Conservation (phyloP, 2,329 filamentous ascomycete genomes). For the Diplodia intermedia region DNA sequence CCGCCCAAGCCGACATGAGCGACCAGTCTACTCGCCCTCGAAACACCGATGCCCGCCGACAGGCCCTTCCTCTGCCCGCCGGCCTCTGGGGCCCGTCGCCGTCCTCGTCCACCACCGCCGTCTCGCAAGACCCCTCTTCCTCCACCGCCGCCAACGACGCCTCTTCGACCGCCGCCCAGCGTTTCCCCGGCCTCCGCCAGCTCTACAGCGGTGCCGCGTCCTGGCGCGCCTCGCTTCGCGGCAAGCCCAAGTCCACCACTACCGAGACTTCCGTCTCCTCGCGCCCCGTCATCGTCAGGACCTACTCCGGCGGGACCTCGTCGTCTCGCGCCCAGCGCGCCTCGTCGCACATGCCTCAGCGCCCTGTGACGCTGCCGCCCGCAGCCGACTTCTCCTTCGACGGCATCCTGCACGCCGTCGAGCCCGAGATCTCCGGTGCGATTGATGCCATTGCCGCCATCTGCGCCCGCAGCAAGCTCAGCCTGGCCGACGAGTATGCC, state of each 20-base stretch:
- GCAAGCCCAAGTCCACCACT: slow-evolving; percentile 45
- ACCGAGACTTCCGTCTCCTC: slow-evolving; percentile 50
- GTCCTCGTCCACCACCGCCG: neutral
- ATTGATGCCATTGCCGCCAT: slow-evolving; percentile 69
- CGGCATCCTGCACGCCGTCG: slow-evolving; percentile 62
- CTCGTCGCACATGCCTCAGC: slow-evolving; percentile 17
- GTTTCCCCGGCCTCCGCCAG: slow-evolving; percentile 28
- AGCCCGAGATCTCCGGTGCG: slow-evolving; percentile 64
- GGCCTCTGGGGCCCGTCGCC: slow-evolving; percentile 6
- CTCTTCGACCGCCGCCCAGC: slow-evolving; percentile 5
- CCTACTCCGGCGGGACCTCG: slow-evolving; percentile 43
- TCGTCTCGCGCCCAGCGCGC: slow-evolving; percentile 5
- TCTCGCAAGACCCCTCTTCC: neutral
- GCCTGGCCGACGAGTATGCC: slow-evolving; percentile 67
- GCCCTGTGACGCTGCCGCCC: slow-evolving; percentile 50
- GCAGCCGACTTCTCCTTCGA: slow-evolving; percentile 63
- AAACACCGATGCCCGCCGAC: slow-evolving; percentile 16
- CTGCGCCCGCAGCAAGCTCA: slow-evolving; percentile 66
- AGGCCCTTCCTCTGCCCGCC: neutral
- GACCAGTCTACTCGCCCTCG: slow-evolving; percentile 7
- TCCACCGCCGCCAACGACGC: slow-evolving; percentile 1
- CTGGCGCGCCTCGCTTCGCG: slow-evolving; percentile 25
- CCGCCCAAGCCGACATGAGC: slow-evolving; percentile 13
- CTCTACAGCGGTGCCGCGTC: slow-evolving; percentile 29
- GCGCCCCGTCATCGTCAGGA: slow-evolving; percentile 54